These are phyloP conservation scores for Eimeria nieschulzi DNA, from an alignment of 169 alveolate species.

Conservation along the genomic window DNA sequence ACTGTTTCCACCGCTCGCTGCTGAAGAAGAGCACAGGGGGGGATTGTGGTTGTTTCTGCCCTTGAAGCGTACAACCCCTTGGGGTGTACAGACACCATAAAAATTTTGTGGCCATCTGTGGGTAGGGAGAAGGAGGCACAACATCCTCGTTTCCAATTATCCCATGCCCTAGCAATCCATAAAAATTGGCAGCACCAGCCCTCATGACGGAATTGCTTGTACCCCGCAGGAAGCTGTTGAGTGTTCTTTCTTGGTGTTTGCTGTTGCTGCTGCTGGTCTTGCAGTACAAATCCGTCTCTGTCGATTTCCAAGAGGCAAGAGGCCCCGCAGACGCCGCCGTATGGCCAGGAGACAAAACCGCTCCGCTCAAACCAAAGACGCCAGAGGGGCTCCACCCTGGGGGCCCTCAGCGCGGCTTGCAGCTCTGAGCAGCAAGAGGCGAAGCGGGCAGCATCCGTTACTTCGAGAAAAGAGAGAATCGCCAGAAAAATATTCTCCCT, in stretches of 20 bases:
- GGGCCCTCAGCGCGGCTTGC: constrained; percentile 49
- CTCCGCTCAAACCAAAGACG: constrained; percentile 56
- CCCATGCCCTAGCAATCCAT: constrained; percentile 45
- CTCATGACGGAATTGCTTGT: constrained; percentile 55
- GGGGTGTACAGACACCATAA: constrained; percentile 63
- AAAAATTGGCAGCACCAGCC: constrained; percentile 65
- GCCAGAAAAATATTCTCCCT: constrained; percentile 42
- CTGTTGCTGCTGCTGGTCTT: constrained; percentile 7
- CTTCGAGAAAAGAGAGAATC: constrained; percentile 46
- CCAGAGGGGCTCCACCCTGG: constrained; percentile 60
- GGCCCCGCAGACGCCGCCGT: constrained; percentile 62
- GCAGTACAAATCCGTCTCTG: constrained; percentile 50
- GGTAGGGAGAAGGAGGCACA: constrained; percentile 40
- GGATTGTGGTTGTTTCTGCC: constrained; percentile 19
- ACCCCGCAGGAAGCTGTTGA: constrained; percentile 20
- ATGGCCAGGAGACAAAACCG: constrained; percentile 66
- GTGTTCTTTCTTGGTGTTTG: background rate
- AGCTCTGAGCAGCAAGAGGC: constrained; percentile 32
- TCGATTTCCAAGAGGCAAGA: constrained; percentile 18
- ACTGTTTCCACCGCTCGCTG: background rate
- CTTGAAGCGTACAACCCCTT: constrained; percentile 60
- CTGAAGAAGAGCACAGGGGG: constrained; percentile 20
- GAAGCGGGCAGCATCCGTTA: constrained; percentile 50
- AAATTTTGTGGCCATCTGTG: constrained; percentile 34
- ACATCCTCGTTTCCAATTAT: constrained; percentile 33